Base-by-base conservation (phyloP, 495 filamentous ascomycete species). In the Xylaria sp. region DNA sequence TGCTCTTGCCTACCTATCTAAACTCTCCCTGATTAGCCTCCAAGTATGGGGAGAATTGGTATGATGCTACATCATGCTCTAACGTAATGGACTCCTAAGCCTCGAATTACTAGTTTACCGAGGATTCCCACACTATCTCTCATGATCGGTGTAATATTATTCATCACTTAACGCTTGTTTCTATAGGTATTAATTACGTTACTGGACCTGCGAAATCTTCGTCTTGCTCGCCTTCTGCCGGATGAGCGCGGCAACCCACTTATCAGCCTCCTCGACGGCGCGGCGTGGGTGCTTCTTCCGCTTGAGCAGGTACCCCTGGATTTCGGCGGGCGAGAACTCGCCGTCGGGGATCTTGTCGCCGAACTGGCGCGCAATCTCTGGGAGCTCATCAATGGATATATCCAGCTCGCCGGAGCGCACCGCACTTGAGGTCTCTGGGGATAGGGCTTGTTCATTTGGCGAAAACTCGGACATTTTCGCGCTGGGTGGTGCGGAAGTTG, bases 221-320 rank as follows among this genome's bases (percentile, higher is more conserved):
- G 73, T 79, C 68, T 80, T 82, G 59, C 73, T 78, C 71, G 77
- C 77, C 77, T 83, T 87, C 73, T 81, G 81, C 59, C 78, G 75
- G 24, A 86, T 21, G 72, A 85, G 75, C 11, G 80, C 82, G 24
- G 82, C 79, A 5, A 85, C 84, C 91, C 91, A 93, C 15, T 35
- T 72, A 29, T 79, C 84, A 0, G 86, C 86, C 71, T 89, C 85
- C 21, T 76, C 78, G n/a, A 91, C 69, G 37, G 91, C 90, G 61
- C 80, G 80, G 43, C 82, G 78, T 19, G 91, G 90, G 48, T 83
- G 82, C 75, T 88, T 89, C 78, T 91, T 91, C 58, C 89, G 80
- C 73, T 86, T 89, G 21, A 93, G 77, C 33, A 93, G 76, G 75
- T 88, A 92, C 2, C 89, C 90, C 76, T 93, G 91, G 57, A 94